A percentile compares a stretch with the other conserved stretches of the same genome.
Conservation (phyloP, 2,329 filamentous ascomycete species). For the Colletotrichum lentis region DNA sequence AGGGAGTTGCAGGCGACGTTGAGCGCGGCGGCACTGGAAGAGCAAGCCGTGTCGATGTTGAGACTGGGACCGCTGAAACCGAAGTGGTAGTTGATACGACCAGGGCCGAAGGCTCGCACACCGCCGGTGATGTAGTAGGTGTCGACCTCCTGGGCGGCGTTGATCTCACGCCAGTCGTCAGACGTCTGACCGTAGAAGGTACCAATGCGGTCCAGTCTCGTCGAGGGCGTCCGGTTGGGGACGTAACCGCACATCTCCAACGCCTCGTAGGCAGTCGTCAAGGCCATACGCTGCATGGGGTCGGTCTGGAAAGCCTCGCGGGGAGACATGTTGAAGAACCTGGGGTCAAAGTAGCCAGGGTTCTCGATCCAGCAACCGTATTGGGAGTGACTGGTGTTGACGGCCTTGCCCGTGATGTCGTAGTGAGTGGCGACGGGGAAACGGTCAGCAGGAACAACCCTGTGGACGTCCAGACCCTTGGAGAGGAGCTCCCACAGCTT, state of each 20-base stretch:
- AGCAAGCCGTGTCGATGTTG: slow-evolving; percentile 79
- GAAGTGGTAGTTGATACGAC: slow-evolving; percentile 80
- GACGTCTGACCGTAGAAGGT: slow-evolving; percentile 81
- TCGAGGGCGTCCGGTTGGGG: slow-evolving; percentile 72
- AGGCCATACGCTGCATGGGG: slow-evolving; percentile 76
- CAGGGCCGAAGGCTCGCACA: slow-evolving; percentile 59
- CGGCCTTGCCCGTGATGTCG: slow-evolving; percentile 67
- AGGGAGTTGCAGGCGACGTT: slow-evolving; percentile 75
- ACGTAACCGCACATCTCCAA: slow-evolving; percentile 79
- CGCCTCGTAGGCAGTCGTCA: slow-evolving; percentile 81
- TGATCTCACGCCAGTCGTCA: slow-evolving; percentile 82
- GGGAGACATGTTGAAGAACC: slow-evolving; percentile 78
- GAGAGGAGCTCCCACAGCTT: slow-evolving; percentile 64
- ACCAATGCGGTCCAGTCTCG: slow-evolving; percentile 66
- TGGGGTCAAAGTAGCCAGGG: slow-evolving; percentile 71
- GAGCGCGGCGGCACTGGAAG: slow-evolving; percentile 76
- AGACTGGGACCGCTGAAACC: slow-evolving; percentile 78
- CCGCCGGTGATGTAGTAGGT: slow-evolving; percentile 64
- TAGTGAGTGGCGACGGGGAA: slow-evolving; percentile 70
- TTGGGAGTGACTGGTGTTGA: slow-evolving; percentile 62
- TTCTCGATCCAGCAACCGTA: slow-evolving; percentile 65
- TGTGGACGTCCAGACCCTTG: slow-evolving; percentile 70
- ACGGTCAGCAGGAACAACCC: slow-evolving; percentile 64
- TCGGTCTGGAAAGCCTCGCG: slow-evolving; percentile 74
- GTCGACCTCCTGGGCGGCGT: slow-evolving; percentile 72